Base-by-base conservation (phyloP, 768 basidiomycete species). In the Rossbeevera mucosa region DNA sequence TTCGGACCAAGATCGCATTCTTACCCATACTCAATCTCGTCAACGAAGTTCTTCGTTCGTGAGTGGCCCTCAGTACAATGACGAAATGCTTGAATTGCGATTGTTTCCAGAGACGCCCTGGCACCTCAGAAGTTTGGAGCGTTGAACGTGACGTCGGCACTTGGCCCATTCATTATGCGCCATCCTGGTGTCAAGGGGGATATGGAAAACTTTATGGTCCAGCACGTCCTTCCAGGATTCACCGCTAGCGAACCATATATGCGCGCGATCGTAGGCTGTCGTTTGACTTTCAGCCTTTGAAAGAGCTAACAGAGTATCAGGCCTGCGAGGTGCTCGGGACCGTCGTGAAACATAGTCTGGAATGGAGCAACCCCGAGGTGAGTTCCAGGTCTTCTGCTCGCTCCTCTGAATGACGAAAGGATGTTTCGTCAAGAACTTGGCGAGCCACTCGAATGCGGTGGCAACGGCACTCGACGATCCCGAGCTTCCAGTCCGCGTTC, bases 251-350 rank as follows among this genome's bases (percentile, higher is more conserved):
- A 91, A 55, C 82, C 85, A 0, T 92, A 87, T 65, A 74, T 94
- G 68, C 80, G 89, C 45, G 81, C 85, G 14, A 83, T 91, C 48
- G 92, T 88, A 64, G 54, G 87, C 1, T 78, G 28, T 42, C 9
- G n/a, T 2, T 38, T 38, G n/a, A 9, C 36, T 38, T 38, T 38
- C 4, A 38, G n/a, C 36, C 36, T 38, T 38, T 18, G n/a, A 38
- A 26, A 2, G 28, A 42, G 4, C 49, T 58, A 14, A 47, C 30
- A 22, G 20, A n/a, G 18, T 5, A 9, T 58, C n/a, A 88, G 90
- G 89, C 91, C 30, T 83, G 85, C 60, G 88, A 93, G 59, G 83
- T 95, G 48, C 71, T 94, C 47, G 86, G 83, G 18, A 85, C 83
- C 4, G 77, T 89, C 24, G 81, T 83, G 52, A 86, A 88, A 62